phyloP scores from a whole-genome alignment of 768 basidiomycete species.

The Hygrophorus pudorinus region DNA sequence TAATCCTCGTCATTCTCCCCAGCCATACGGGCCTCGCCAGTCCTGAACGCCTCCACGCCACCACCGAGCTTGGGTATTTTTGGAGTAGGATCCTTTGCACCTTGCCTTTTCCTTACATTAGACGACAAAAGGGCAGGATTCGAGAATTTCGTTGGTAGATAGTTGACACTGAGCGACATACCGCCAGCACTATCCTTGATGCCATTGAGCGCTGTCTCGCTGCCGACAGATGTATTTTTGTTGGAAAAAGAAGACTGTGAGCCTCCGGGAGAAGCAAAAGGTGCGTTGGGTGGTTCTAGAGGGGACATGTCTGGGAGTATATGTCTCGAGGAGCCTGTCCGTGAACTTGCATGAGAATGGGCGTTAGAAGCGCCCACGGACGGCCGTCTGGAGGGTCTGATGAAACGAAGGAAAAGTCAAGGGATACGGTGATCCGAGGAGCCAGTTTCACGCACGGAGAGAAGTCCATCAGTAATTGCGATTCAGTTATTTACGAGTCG shows the following conservation, averaged over 20 bases:
- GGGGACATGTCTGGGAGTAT: conserved; percentile 9
- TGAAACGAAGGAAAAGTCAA: no score
- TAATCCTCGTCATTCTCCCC: conserved; percentile 45
- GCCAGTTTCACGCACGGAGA: no score
- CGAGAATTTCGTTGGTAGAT: conserved; percentile 70
- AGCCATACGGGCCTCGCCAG: conserved; percentile 43
- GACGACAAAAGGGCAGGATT: conserved; percentile 29
- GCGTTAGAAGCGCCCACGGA: no score
- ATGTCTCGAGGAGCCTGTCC: no score
- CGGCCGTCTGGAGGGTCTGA: no score
- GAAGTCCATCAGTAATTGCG: no score
- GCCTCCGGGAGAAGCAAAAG: conserved; percentile 18
- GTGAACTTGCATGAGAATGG: no score
- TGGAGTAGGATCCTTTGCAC: conserved; percentile 19
- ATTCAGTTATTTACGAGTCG: no score
- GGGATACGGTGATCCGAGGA: no score
- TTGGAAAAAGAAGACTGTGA: conserved; percentile 14
- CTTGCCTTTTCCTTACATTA: conserved; percentile 28
- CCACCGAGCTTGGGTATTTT: conserved; percentile 54
- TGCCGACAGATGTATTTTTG: conserved; percentile 1
- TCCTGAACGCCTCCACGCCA: conserved; percentile 55
- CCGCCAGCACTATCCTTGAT: neutral
- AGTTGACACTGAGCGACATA: conserved; percentile 51
- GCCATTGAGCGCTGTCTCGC: no score
- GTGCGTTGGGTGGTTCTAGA: conserved; percentile 15